Evolutionary conservation across 768 basidiomycete species (phyloP).

Genomic region (Pleurotus ostreatus): DNA sequence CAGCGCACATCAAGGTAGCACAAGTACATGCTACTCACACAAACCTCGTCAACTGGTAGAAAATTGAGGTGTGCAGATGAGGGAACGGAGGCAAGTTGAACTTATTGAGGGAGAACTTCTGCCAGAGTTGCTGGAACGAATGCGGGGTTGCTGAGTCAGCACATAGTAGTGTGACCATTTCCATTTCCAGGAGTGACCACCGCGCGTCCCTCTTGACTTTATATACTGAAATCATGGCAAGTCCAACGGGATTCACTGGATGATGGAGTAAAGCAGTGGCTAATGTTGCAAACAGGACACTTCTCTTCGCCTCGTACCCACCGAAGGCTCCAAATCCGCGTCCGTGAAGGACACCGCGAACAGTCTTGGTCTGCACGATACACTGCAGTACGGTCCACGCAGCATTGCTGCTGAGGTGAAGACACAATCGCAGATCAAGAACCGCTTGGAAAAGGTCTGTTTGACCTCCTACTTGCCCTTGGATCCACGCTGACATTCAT

Average conservation of each 20-base stretch:
- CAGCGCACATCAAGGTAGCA: neutral
- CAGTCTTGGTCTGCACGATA: conserved; percentile 82
- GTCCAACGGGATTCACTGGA: neutral
- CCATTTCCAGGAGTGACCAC: too few species aligned
- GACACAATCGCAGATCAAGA: conserved; percentile 55
- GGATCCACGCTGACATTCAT: conserved; percentile 1
- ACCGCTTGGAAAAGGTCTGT: conserved; percentile 74
- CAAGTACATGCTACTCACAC: neutral
- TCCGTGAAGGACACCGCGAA: conserved; percentile 67
- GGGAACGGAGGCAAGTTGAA: too few species aligned
- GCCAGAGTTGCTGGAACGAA: too few species aligned
- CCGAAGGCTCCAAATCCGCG: conserved; percentile 48
- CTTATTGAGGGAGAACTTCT: too few species aligned
- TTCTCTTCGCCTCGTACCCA: conserved; percentile 65
- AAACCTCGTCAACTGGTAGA: neutral
- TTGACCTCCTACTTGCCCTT: neutral
- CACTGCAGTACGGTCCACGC: conserved; percentile 79
- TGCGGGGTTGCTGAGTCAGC: too few species aligned
- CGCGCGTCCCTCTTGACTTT: neutral
- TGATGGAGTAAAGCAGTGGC: neutral
- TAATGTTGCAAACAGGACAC: conserved; percentile 29
- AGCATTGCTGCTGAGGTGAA: conserved; percentile 75
- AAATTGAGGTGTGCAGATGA: too few species aligned
- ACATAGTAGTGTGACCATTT: too few species aligned
- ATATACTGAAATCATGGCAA: conserved; percentile 6